Evolutionary conservation across 1,284 basidiomycete species (phyloP).

Genomic region (Cryptococcus sp.): DNA sequence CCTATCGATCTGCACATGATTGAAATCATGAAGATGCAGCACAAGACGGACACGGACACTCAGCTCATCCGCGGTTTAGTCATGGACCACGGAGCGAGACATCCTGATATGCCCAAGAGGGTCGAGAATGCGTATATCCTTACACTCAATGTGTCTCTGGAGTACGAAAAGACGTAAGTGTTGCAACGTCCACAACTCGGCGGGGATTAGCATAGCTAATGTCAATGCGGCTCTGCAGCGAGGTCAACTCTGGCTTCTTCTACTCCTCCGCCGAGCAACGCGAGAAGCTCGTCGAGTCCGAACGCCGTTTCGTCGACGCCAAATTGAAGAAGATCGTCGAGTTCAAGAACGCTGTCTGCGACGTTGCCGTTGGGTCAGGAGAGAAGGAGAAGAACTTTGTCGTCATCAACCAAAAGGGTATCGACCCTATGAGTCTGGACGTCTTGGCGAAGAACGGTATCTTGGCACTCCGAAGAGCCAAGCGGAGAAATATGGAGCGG

Average conservation of each 20-base stretch:
- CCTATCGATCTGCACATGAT: constrained; percentile 99
- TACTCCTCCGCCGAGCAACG: constrained; percentile 98
- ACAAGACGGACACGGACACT: constrained; percentile 97
- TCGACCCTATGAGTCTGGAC: constrained; percentile 96
- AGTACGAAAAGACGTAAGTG: constrained; percentile 98
- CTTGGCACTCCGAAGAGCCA: constrained; percentile 89
- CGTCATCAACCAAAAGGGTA: constrained; percentile 98
- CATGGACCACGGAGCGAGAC: constrained; percentile 85
- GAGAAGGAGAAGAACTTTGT: constrained; percentile 81
- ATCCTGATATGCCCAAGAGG: constrained; percentile 99
- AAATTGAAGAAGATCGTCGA: constrained; percentile 97
- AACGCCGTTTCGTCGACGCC: constrained; percentile 89
- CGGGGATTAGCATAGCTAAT: neutral
- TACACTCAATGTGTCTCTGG: constrained; percentile 95
- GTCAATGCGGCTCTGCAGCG: constrained; percentile 58
- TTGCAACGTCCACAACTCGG: too few relatives aligned
- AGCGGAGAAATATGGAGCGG: constrained; percentile 97
- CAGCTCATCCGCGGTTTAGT: constrained; percentile 94
- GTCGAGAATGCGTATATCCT: constrained; percentile 96
- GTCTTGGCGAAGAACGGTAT: constrained; percentile 97
- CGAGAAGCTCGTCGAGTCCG: constrained; percentile 97
- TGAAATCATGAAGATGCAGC: constrained; percentile 99
- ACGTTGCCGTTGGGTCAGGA: constrained; percentile 72
- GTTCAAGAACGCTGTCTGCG: constrained; percentile 94
- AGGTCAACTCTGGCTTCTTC: constrained; percentile 99